Evolutionary conservation across 2,329 filamentous ascomycete genomes (phyloP), one percentile per base, ranked within the genome.

Genomic region (Fusarium neocosmosporiellum): DNA sequence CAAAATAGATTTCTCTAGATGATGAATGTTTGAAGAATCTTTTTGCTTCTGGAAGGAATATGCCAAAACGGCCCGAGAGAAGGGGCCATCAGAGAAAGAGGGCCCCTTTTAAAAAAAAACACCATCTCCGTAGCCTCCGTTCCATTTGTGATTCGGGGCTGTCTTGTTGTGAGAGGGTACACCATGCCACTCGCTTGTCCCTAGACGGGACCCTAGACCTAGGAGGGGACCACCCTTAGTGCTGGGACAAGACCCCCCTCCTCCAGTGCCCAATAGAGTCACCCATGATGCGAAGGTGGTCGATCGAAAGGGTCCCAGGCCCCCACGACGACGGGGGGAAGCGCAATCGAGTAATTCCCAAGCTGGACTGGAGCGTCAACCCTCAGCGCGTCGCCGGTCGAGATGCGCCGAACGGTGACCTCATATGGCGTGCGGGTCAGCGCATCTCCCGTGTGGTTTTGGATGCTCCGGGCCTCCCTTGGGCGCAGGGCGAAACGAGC

Each of bases 201-300:
- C 39, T 59, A 36, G 62, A 48, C n/a, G 43, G 20, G 33, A 43
- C 63, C 62, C 67, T 65, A 58, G 59, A 39, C 37, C 37, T 18
- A 39, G 41, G 41, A 43, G 20, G 41, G 39, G 20, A 20, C 59
- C 43, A 18, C 46, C 27, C 63, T 63, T 63, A 64, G 61, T 54
- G 63, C 53, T 58, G 53, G 53, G 61, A 39, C 46, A 50, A 31
- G 46, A 11, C 7, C n/a, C 46, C 27, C 41, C 59, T 34, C 59
- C 34, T 39, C 5, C 16, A 34, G 13, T 70, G 68, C 73, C 75
- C 74, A 77, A 77, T 77, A 67, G 66, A 67, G 66, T 76, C 70
- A 70, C 67, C 73, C 72, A 76, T 71, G 72, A 76, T 76, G 69
- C 68, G 72, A 75, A 68, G 75, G 75, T 77, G 75, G 62, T 67